Evolutionary conservation across 768 basidiomycete species (phyloP).

Genomic region (Termitomyces sp.): DNA sequence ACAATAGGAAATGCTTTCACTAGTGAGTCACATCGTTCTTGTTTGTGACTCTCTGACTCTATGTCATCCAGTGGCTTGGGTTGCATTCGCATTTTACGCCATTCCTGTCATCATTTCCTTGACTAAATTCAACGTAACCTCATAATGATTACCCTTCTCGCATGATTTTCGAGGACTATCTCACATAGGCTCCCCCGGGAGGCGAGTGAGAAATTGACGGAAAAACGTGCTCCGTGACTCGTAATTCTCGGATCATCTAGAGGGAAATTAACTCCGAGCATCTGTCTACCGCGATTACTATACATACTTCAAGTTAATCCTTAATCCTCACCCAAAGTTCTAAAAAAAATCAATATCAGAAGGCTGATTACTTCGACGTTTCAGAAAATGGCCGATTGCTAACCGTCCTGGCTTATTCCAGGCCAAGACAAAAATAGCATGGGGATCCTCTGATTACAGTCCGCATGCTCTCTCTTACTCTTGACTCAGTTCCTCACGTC

Average conservation of each 20-base stretch:
- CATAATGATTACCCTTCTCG: conserved; percentile 8
- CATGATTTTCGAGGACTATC: neutral
- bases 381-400: neutral
- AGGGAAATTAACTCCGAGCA: neutral
- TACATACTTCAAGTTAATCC: too few species aligned
- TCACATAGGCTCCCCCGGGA: neutral
- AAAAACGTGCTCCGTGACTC: neutral
- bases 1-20: conserved; percentile 68
- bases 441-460: neutral
- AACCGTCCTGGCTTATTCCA: neutral
- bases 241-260: neutral
- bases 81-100: conserved; percentile 71
- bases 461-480: neutral
- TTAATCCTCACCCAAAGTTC: neutral
- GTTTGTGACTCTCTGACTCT: neutral
- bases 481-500: neutral
- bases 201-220: neutral
- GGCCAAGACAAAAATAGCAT: neutral
- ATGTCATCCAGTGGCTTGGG: conserved; percentile 61
- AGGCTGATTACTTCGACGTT: neutral
- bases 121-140: conserved; percentile 61
- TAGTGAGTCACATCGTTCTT: conserved; percentile 43
- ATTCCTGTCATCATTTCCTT: conserved; percentile 68
- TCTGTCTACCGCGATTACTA: neutral
- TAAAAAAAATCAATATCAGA: neutral